Evolutionary conservation across 306 rosid species (phyloP), one percentile per base, ranked within the genome.

Genomic region (Rosa rugosa): DNA sequence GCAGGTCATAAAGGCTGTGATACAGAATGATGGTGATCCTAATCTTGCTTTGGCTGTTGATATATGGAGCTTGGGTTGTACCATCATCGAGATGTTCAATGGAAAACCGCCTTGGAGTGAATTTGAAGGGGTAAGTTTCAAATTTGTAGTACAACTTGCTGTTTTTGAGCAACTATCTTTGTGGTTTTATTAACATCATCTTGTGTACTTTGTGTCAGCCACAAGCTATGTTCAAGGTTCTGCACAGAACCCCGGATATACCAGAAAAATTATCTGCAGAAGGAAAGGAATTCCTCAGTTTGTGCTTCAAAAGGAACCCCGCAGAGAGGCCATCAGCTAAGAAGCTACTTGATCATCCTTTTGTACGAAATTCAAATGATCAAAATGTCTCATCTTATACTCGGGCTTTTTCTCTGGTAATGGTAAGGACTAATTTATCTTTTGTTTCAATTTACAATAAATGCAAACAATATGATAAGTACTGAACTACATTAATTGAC

Each of bases 51-150:
- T 88, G 85, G 99, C 98, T 53, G 83, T 92, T 73, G 99, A 95
- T 80, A 95, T 95, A 77, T 95, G 99, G 99, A 92, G 99, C 88
- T 82, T 95, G 83, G 98, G 99, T 57, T 95, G 99, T 79, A 92
- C 99, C 57, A 85, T 95, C 82, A 86, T 95, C 1, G 99, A 92
- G 84, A 95, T 95, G 99, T 80, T 92, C 83, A 89, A 85, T n/a
- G 97, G 98, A 64, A 92, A 79, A 83, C 99, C 99, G 78, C 99
- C 99, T 3, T 95, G 99, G 99, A 84, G 90, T 53, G 97, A 91
- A 69, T 90, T 72, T 82, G 79, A 85, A 56, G 97, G 97, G 90
- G 99, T 95, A 73, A 86, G 97, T 38, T 31, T 79, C 70, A 11
- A 72, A 77, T 86, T 70, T 40, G 31, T 18, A 4, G 4, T 40